A percentile compares a stretch with the other conserved stretches of the same genome.
Evolutionary conservation across 495 filamentous ascomycete genomes (phyloP).

Genomic region (Symbiotaphrina buchneri): DNA sequence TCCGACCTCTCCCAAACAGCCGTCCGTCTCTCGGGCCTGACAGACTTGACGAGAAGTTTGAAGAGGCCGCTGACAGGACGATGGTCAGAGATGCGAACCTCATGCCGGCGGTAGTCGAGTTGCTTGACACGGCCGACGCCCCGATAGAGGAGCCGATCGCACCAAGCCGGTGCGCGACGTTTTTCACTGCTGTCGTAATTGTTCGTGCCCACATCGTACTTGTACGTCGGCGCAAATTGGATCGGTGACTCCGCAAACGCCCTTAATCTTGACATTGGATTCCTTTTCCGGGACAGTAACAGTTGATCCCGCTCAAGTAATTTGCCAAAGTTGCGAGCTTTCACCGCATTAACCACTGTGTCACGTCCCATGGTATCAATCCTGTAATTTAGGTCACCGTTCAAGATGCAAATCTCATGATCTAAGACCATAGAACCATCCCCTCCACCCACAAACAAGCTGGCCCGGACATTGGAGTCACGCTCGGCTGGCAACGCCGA

Average conservation of each 20-base stretch:
- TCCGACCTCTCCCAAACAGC: conserved; percentile 46
- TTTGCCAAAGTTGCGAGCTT: conserved; percentile 58
- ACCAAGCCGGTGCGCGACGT: conserved; percentile 91
- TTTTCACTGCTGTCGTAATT: conserved; percentile 90
- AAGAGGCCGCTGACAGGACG: conserved; percentile 77
- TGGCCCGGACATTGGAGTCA: conserved; percentile 31
- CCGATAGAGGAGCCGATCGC: conserved; percentile 76
- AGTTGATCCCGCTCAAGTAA: conserved; percentile 91
- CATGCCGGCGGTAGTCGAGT: conserved; percentile 68
- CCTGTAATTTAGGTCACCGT: conserved; percentile 94
- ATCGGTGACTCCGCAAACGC: conserved; percentile 74
- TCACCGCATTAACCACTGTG: conserved; percentile 65
- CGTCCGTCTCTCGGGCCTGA: conserved; percentile 39
- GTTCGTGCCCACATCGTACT: conserved; percentile 91
- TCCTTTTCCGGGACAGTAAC: conserved; percentile 62
- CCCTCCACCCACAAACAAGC: conserved; percentile 71
- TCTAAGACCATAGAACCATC: conserved; percentile 93
- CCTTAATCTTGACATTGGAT: conserved; percentile 69
- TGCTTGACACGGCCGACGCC: conserved; percentile 68
- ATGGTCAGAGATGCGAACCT: conserved; percentile 78
- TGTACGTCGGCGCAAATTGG: conserved; percentile 87
- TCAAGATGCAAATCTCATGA: conserved; percentile 87
- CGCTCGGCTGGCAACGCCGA: conserved; percentile 43
- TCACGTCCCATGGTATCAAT: conserved; percentile 94
- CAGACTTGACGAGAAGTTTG: conserved; percentile 57